Evolutionary conservation across 805 yeast species (phyloP), one percentile per base, ranked within the genome.

Genomic region (Ogataea neopini): DNA sequence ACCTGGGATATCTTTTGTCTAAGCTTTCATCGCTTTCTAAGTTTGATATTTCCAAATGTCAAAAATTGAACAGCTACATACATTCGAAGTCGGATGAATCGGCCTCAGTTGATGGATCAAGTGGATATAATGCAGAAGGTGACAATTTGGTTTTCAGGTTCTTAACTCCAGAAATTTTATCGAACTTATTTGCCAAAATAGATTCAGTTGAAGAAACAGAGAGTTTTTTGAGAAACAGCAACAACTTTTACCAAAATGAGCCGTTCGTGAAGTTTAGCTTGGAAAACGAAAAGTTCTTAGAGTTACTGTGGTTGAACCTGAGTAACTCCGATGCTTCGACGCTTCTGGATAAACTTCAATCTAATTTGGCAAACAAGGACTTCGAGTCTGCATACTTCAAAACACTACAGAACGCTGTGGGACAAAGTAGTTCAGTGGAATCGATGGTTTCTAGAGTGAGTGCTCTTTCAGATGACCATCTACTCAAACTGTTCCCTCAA

Each of bases 81-180:
- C 59, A 58, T 30, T 37, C 37, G 1, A 54, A 52, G 30, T 50
- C 59, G 2, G 56, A 49, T 9, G 18, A 29, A 7, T 22, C 48
- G 6, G 10, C 18, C 2, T 23, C 44, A 11, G 25, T 40, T 6
- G 26, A 40, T 33, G 44, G 47, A 25, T 26, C 44, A 28, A 18
- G 43, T 54, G 3, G 47, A 46, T 44, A 43, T 11, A 48, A 39
- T 29, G 19, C 28, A 8, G 7, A 26, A 11, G 41, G 52, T 28
- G 48, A 48, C 37, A 22, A 48, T 8, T 18, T 61, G 6, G 36
- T 66, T 10, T 68, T 59, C 52, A 58, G 56, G 47, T 61, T 76
- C 29, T 37, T 76, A 6, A 70, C 64, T 3, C 58, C 63, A 5
- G 67, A 67, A 1, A 69, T 72, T 19, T 53, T 73, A 0, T 10